Evolutionary conservation across 83 land plant species (phyloP).

Genomic region (Picea abies): DNA sequence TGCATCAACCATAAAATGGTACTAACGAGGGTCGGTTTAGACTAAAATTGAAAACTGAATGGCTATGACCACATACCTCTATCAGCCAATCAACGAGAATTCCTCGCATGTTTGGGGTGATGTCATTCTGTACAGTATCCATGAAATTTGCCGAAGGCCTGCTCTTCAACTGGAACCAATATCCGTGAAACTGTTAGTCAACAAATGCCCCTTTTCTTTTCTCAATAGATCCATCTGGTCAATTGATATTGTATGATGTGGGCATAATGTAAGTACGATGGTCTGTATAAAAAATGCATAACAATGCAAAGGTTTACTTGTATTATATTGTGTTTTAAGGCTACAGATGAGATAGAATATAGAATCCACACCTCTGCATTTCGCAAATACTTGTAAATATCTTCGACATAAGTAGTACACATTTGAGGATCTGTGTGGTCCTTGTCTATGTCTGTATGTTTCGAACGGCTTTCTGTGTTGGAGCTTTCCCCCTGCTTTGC

Average conservation of each 20-base stretch:
- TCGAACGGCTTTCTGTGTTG: too few relatives aligned
- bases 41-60: not conserved
- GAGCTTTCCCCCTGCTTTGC: too few relatives aligned
- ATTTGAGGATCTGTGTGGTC: conserved; percentile 38
- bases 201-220: not conserved
- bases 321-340: too few relatives aligned
- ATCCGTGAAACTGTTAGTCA: not conserved
- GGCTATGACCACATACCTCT: conserved; percentile 45
- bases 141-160: conserved; percentile 61
- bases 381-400: conserved; percentile 37
- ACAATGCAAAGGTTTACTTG: not conserved
- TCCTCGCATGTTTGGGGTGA: conserved; percentile 80
- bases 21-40: too few relatives aligned
- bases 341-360: too few relatives aligned
- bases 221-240: too few relatives aligned
- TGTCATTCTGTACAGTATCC: conserved; percentile 77
- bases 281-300: not conserved
- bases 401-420: conserved; percentile 39
- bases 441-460: conserved; percentile 4
- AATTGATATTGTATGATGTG: too few relatives aligned
- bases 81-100: conserved; percentile 95
- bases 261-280: not conserved
- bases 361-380: conserved; percentile 36
- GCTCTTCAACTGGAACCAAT: conserved; percentile 43
- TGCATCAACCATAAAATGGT: too few relatives aligned